Evolutionary conservation across 306 rosid species (phyloP).

Genomic region (Cyclanthera cordifolia): DNA sequence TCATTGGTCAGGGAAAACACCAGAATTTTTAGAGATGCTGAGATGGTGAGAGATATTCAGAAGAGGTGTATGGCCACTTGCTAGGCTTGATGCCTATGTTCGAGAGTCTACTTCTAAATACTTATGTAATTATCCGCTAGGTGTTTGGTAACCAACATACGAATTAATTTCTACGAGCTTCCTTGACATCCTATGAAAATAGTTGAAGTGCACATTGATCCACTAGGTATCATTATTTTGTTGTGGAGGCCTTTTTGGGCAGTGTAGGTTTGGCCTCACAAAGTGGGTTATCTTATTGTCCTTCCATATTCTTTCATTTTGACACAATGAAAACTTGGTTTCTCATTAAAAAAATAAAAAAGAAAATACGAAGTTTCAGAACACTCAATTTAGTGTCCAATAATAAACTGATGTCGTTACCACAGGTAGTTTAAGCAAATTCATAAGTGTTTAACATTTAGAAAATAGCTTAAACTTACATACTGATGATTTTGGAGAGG

Average conservation of each 20-base stretch:
- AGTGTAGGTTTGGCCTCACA: not conserved
- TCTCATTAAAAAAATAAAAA: not conserved
- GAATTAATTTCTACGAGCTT: too few relatives aligned
- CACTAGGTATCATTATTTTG: not conserved
- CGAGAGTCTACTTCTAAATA: not conserved
- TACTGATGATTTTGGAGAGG: conserved; percentile 56
- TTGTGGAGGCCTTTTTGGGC: too few relatives aligned
- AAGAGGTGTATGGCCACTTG: not conserved
- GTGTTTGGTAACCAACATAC: too few relatives aligned
- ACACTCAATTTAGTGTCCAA: not conserved
- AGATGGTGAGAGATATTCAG: not conserved
- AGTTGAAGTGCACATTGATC: too few relatives aligned
- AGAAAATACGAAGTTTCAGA: too few relatives aligned
- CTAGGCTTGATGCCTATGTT: not conserved
- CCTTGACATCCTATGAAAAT: too few relatives aligned
- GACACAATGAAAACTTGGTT: not conserved
- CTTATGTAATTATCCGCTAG: too few relatives aligned
- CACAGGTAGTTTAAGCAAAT: not conserved
- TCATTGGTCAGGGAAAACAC: not conserved
- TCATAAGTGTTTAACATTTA: too few relatives aligned
- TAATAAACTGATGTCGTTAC: not conserved
- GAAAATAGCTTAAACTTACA: conserved; percentile 12
- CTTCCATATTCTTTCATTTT: not conserved
- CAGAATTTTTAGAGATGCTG: not conserved
- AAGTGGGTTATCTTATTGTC: not conserved